Evolutionary conservation across 495 filamentous ascomycete species (phyloP), one percentile per base, ranked within the genome.

Genomic region (Aspergillus ellipticus): DNA sequence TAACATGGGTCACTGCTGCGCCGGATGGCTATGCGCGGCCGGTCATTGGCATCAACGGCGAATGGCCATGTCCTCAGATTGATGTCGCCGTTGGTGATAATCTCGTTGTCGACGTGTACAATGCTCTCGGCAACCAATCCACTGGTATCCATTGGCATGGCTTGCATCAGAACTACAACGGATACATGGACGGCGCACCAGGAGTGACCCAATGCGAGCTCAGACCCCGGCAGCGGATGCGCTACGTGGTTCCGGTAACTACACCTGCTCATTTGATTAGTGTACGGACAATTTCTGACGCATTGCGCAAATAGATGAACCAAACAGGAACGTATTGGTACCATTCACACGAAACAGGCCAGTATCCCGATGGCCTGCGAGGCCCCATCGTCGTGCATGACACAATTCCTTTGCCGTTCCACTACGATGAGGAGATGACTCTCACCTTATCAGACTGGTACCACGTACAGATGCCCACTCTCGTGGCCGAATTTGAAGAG

Each of bases 281-380:
- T 8, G 13, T 16, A 29, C 13, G 5, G n/a, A 15, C 33, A 17
- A 7, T 26, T 26, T 21, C 51, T 35, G 13, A 42, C 35, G 26
- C 29, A 37, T 21, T 10, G 35, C 5, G 33, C 4, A 19, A n/a
- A 15, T 20, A 56, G 54, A 69, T 86, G 17, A 67, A 85, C 51
- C 84, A 89, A 68, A 79, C 83, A 0, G 86, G 87, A 10, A 87
- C 85, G 4, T 89, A 87, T 70, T 90, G 88, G 88, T 90, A 89
- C 61, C 87, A 90, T 62, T 86, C 85, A 2, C 87, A 90, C 62
- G 66, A 72, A 7, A 65, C 66, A 29, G 83, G 77, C 1, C 87
- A 90, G 62, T 89, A 89, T 55, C 84, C 86, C 3, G 88, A 91
- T 65, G 88, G 88, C 28, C 71, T 88, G 15, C 76, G 84, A 51